These are phyloP conservation scores for Epicoccum sorghinum DNA, from an alignment of 2,329 filamentous ascomycete genomes.

Conservation along the genomic window DNA sequence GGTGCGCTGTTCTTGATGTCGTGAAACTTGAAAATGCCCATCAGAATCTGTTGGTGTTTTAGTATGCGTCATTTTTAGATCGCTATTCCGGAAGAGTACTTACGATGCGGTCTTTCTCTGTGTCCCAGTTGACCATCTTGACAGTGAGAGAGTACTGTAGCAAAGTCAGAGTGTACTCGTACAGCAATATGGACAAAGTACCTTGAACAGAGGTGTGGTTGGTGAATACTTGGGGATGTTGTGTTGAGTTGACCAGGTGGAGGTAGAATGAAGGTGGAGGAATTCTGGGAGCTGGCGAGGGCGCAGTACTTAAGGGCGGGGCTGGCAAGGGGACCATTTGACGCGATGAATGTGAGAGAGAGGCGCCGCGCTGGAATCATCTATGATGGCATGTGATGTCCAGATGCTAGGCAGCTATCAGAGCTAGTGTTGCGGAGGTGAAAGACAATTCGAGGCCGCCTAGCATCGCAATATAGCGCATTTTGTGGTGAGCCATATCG, in stretches of 20 bases:
- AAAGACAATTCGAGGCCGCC: background rate
- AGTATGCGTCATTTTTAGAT: background rate
- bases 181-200: background rate
- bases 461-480: too few species aligned
- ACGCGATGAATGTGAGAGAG: conserved; percentile 12
- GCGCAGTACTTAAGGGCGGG: background rate
- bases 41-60: conserved; percentile 2
- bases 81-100: background rate
- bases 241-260: too few species aligned
- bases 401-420: background rate
- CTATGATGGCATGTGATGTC: background rate
- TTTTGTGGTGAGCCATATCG: too few species aligned
- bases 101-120: background rate
- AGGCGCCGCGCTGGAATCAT: background rate
- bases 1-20: conserved; percentile 4
- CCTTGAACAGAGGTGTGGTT: background rate
- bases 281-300: background rate
- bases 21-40: conserved; percentile 10
- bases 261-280: background rate
- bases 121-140: conserved; percentile 8
- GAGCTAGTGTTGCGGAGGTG: background rate
- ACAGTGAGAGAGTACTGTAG: background rate
- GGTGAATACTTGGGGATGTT: too few species aligned
- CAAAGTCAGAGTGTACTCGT: background rate
- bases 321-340: background rate